phyloP scores from a whole-genome alignment of 2,329 filamentous ascomycete genomes.

The Biscogniauxia sp. region DNA sequence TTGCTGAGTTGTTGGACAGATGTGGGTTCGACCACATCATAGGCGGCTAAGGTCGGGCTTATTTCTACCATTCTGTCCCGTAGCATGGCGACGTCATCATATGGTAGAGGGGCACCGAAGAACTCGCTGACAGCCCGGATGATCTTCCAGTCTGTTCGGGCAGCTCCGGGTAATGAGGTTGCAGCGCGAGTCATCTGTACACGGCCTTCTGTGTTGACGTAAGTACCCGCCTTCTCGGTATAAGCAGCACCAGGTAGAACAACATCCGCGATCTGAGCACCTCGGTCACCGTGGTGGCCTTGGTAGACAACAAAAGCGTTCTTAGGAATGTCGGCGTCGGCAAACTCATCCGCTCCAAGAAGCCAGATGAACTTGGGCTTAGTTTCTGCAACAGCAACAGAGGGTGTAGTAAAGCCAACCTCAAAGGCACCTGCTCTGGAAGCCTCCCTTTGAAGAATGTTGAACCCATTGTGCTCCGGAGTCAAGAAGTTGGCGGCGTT shows the following conservation, averaged over 20 bases:
- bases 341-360: constrained; percentile 89
- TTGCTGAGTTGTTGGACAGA: constrained; percentile 76
- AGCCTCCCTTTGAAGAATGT: constrained; percentile 89
- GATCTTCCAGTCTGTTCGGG: constrained; percentile 98
- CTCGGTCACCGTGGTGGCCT: constrained; percentile 93
- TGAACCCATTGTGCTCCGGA: constrained; percentile 94
- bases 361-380: constrained; percentile 96
- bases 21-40: constrained; percentile 86
- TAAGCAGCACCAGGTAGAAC: constrained; percentile 93
- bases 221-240: constrained; percentile 94
- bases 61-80: constrained; percentile 95
- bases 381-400: constrained; percentile 74
- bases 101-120: constrained; percentile 80
- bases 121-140: constrained; percentile 91
- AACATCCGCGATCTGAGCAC: constrained; percentile 89
- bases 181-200: constrained; percentile 92
- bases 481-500: constrained; percentile 85
- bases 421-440: constrained; percentile 93
- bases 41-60: constrained; percentile 82
- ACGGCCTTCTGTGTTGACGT: constrained; percentile 96
- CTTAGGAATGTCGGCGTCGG: constrained; percentile 83
- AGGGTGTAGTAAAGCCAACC: constrained; percentile 89
- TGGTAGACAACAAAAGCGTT: constrained; percentile 97
- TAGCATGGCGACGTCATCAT: constrained; percentile 86
- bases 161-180: constrained; percentile 82